A percentile compares a stretch with the other conserved stretches of the same genome.
Conservation (phyloP, 306 rosid species). For the Glycyrrhiza uralensis region DNA sequence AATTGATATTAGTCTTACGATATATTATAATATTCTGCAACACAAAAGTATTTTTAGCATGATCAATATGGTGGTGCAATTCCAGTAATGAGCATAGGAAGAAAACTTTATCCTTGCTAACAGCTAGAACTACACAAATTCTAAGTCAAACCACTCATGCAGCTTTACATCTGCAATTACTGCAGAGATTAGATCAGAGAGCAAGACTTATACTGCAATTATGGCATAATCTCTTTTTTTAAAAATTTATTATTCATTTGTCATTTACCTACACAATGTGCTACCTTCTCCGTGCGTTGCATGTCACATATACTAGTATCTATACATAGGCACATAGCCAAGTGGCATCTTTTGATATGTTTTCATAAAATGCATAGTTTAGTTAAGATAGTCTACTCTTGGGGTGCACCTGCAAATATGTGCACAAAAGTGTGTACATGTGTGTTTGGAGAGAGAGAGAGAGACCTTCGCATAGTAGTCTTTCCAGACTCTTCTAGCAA, state of each 20-base stretch:
- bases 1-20: background rate
- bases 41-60: background rate
- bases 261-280: no score
- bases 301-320: no score
- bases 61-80: background rate
- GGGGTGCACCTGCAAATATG: background rate
- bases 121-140: background rate
- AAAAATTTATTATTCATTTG: no score
- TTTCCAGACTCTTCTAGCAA: slow-evolving; percentile 88
- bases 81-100: background rate
- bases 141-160: background rate
- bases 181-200: background rate
- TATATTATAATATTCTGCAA: background rate
- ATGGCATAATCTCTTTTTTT: no score
- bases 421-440: background rate
- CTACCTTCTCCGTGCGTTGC: no score
- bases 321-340: no score
- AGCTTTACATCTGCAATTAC: background rate
- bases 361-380: background rate
- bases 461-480: slow-evolving; percentile 88
- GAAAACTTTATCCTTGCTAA: background rate
- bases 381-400: background rate
- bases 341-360: no score
- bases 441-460: background rate
- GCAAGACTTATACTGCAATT: no score